Conservation (phyloP, 768 basidiomycete genomes). For the Termitomyces sp. region DNA sequence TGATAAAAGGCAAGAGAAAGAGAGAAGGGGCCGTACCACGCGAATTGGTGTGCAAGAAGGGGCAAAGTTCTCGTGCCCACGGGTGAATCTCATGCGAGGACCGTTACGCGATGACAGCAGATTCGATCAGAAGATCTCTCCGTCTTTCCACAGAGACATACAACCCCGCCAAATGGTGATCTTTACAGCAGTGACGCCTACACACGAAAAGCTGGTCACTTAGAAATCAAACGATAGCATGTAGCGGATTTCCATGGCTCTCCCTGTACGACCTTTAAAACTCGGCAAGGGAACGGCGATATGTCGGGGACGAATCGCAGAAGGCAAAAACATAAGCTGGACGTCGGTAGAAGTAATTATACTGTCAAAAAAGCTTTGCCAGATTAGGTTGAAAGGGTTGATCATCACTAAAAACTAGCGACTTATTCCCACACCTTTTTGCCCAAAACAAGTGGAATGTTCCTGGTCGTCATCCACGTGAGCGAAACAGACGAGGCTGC, state of each 20-base stretch:
- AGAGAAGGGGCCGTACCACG: slow-evolving; percentile 27
- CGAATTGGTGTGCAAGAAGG: slow-evolving; percentile 36
- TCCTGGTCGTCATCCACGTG: slow-evolving; percentile 29
- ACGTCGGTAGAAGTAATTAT: slow-evolving; percentile 9
- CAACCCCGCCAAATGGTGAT: not conserved
- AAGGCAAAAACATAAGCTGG: slow-evolving; percentile 15
- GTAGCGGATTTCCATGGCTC: too few relatives aligned
- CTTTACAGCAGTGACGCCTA: not conserved
- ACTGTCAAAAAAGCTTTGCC: slow-evolving; percentile 15
- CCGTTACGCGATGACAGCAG: slow-evolving; percentile 26
- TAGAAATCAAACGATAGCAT: not conserved
- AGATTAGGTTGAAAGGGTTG: slow-evolving; percentile 14
- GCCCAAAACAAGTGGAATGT: slow-evolving; percentile 22
- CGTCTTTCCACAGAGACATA: slow-evolving; percentile 3
- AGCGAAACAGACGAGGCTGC: not conserved
- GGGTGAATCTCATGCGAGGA: slow-evolving; percentile 24
- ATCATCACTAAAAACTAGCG: slow-evolving; percentile 7
- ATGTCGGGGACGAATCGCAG: slow-evolving; percentile 15
- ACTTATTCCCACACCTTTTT: slow-evolving; percentile 22
- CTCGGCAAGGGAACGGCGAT: slow-evolving; percentile 11
- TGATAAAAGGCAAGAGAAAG: slow-evolving; percentile 27
- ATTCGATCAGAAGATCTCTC: slow-evolving; percentile 33
- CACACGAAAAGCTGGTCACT: not conserved
- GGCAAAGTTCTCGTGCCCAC: slow-evolving; percentile 38
- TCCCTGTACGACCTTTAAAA: not conserved